Evolutionary conservation across 2,329 filamentous ascomycete genomes (phyloP), one percentile per base, ranked within the genome.

Genomic region (Phyllosticta citribraziliensis): DNA sequence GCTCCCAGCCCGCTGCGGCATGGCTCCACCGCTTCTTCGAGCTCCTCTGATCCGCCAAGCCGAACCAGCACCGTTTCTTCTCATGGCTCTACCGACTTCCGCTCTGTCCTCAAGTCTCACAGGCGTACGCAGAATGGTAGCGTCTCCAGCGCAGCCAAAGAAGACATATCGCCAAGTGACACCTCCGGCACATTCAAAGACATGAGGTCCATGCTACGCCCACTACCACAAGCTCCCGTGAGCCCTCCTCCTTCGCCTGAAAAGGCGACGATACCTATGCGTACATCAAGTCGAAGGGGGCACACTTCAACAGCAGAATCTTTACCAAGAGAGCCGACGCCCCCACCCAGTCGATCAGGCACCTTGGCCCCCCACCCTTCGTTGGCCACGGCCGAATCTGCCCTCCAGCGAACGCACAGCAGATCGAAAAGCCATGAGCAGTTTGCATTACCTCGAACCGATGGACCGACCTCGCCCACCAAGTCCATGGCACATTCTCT

Each of bases 91-190:
- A 84, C 83, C 71, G 79, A 78, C 54, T 83, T 84, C 61, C 69
- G 68, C 27, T 66, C 75, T 62, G 71, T 70, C 30, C 70, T 72
- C 58, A 66, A 72, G 56, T 80, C 81, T 56, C 89, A 93, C 70
- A 88, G 85, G 73, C 84, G 90, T 71, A 88, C 88, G 63, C 82
- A 86, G 73, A 93, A 89, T 75, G 89, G 94, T 78, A 82, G 82
- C 62, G 80, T 81, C 63, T 79, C 79, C 52, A 11, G 33, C 24
- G 20, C 52, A n/a, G 20, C 55, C 10, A 58, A 78, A 74, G 73
- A 80, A 70, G 76, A 79, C 72, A 77, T 70, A 72, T 78, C 70
- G 54, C 66, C 60, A 14, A 66, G 70, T 9, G 72, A 74, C 64
- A 79, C 84, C n/a, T 84, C 85, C 35, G 85, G 83, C 66, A 79